Conservation (phyloP, 1,284 basidiomycete species). For the Ustilago hordei region DNA sequence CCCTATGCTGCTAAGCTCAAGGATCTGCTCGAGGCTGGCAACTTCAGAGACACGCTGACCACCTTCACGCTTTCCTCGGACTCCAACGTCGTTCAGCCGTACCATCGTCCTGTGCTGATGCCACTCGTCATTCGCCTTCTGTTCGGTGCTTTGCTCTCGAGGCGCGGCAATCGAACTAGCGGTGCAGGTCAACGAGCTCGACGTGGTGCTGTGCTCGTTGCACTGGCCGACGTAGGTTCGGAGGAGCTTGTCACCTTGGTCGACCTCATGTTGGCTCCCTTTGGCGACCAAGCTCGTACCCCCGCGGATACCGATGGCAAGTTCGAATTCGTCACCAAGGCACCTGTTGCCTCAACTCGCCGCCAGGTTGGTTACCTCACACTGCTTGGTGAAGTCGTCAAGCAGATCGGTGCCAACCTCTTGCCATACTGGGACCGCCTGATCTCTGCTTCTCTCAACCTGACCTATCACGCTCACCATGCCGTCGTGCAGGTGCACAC, state of each 20-base stretch:
- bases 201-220: conserved; percentile 80
- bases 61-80: conserved; percentile 72
- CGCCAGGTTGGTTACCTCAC: conserved; percentile 70
- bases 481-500: conserved; percentile 32
- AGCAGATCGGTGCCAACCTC: conserved; percentile 58
- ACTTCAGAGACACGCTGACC: conserved; percentile 88
- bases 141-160: conserved; percentile 90
- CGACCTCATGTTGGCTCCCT: conserved; percentile 88
- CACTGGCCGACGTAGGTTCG: conserved; percentile 79
- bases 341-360: conserved; percentile 39
- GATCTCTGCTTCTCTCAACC: conserved; percentile 54
- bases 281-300: conserved; percentile 70
- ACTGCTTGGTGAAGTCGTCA: conserved; percentile 64
- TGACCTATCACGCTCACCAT: conserved; percentile 57
- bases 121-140: conserved; percentile 81
- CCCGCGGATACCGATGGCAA: conserved; percentile 25
- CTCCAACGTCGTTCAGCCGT: conserved; percentile 74
- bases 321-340: conserved; percentile 48
- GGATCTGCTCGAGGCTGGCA: conserved; percentile 82
- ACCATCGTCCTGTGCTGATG: conserved; percentile 79
- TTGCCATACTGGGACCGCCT: conserved; percentile 56
- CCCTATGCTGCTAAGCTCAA: conserved; percentile 79
- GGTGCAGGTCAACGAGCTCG: conserved; percentile 75
- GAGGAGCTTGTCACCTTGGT: conserved; percentile 83
- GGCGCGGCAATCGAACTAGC: conserved; percentile 76